Conservation (phyloP, 352 stramenopile species). For the Pythium coloratum region DNA sequence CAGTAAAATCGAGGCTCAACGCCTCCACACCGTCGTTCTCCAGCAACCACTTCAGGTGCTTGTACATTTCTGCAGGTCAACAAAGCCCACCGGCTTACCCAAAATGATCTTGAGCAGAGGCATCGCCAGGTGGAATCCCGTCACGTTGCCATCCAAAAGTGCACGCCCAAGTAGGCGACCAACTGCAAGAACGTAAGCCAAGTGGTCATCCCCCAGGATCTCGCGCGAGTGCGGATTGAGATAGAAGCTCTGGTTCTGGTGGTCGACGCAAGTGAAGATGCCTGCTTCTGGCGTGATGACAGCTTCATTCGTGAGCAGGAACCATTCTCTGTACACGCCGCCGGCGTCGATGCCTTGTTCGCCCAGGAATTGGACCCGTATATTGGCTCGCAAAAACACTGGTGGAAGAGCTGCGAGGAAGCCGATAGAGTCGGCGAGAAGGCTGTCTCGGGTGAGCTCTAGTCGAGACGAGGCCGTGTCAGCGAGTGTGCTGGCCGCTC, state of each 20-base stretch:
- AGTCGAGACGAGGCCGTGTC: slow-evolving; percentile 12
- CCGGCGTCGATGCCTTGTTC: slow-evolving; percentile 75
- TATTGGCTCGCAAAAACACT: neutral
- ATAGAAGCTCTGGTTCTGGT: slow-evolving; percentile 49
- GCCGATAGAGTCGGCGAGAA: neutral
- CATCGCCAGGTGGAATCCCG: slow-evolving; percentile 91
- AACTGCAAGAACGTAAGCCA: slow-evolving; percentile 54
- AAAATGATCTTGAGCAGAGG: slow-evolving; percentile 97
- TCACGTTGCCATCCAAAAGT: slow-evolving; percentile 88
- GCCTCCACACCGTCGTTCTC: slow-evolving; percentile 50
- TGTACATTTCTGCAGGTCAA: slow-evolving; percentile 83
- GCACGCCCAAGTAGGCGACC: slow-evolving; percentile 60
- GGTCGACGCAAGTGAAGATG: slow-evolving; percentile 44
- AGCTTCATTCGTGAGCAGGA: slow-evolving; percentile 56
- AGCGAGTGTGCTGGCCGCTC: too few relatives aligned
- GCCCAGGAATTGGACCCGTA: slow-evolving; percentile 71
- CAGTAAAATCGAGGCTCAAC: slow-evolving; percentile 57
- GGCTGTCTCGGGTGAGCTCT: neutral
- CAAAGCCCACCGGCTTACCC: slow-evolving; percentile 91
- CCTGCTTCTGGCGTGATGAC: slow-evolving; percentile 36
- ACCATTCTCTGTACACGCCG: slow-evolving; percentile 79
- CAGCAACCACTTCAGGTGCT: slow-evolving; percentile 54
- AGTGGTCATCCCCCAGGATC: slow-evolving; percentile 53
- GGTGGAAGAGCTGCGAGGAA: neutral
- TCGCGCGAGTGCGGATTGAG: slow-evolving; percentile 34